phyloP scores from a whole-genome alignment of 2,329 filamentous ascomycete species.

The Paramyrothecium roridum region DNA sequence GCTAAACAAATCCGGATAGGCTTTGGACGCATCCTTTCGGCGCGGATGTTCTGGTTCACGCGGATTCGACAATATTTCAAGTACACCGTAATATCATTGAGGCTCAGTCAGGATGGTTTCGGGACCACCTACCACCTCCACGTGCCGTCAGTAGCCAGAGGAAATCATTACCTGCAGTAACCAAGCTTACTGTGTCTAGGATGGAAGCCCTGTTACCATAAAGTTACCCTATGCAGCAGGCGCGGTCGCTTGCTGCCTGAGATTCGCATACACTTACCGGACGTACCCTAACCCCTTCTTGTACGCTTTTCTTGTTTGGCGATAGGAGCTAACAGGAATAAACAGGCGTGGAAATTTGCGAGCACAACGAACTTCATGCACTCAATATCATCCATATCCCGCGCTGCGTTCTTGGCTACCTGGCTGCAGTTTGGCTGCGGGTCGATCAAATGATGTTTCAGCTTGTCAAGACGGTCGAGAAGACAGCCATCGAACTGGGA shows the following conservation, averaged over 20 bases:
- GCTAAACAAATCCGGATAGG: constrained; percentile 10
- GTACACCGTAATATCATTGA: constrained; percentile 32
- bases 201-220: constrained; percentile 21
- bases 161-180: too few relatives aligned
- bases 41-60: constrained; percentile 26
- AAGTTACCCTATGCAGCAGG: constrained; percentile 17
- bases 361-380: constrained; percentile 15
- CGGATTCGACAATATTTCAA: constrained; percentile 16
- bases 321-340: not conserved
- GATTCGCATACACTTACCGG: constrained; percentile 33
- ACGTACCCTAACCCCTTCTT: constrained; percentile 9
- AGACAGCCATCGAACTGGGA: constrained; percentile 18
- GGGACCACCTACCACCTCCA: constrained; percentile 24
- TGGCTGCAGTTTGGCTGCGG: constrained; percentile 23
- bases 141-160: constrained; percentile 15
- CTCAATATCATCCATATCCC: constrained; percentile 25
- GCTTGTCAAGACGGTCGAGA: constrained; percentile 22
- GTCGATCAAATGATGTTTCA: constrained; percentile 21
- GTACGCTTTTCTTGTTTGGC: not conserved
- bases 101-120: constrained; percentile 29
- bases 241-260: constrained; percentile 25
- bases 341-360: constrained; percentile 24
- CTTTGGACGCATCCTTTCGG: constrained; percentile 28
- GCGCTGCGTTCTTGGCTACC: constrained; percentile 28
- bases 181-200: constrained; percentile 13